phyloP scores from a whole-genome alignment of 306 rosid species.

The Cyamopsis tetragonoloba region DNA sequence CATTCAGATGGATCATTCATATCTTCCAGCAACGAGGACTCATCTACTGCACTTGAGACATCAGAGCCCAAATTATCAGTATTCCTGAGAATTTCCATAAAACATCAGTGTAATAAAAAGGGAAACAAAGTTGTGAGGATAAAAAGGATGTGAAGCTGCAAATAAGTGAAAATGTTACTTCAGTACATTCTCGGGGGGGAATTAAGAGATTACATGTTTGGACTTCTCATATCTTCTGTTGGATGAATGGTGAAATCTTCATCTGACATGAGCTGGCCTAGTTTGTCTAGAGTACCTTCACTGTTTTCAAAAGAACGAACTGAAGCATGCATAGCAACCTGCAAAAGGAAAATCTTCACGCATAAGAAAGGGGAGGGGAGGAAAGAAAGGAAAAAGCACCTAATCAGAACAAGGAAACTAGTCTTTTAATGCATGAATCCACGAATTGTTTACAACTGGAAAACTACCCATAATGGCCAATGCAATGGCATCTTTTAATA shows the following conservation, averaged over 20 bases:
- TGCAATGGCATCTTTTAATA: neutral
- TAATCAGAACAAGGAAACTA: neutral
- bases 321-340: slow-evolving; percentile 49
- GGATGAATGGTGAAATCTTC: slow-evolving; percentile 29
- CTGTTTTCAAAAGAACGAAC: slow-evolving; percentile 39
- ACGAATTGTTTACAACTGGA: neutral
- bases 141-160: slow-evolving; percentile 1
- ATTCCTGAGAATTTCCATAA: slow-evolving; percentile 52
- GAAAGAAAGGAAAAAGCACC: slow-evolving; percentile 3
- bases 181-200: neutral
- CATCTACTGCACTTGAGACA: slow-evolving; percentile 51
- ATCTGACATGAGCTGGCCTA: slow-evolving; percentile 37
- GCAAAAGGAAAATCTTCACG: slow-evolving; percentile 26
- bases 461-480: neutral
- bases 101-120: slow-evolving; percentile 31
- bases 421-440: slow-evolving; percentile 1
- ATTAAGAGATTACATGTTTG: slow-evolving; percentile 53
- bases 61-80: slow-evolving; percentile 39
- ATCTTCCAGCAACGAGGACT: slow-evolving; percentile 40
- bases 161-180: neutral
- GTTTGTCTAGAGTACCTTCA: slow-evolving; percentile 37
- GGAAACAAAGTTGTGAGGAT: slow-evolving; percentile 12
- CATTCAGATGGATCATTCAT: slow-evolving; percentile 50
- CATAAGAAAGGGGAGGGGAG: slow-evolving; percentile 5
- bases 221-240: slow-evolving; percentile 40